A percentile compares a stretch with the other conserved stretches of the same genome.
phyloP scores from a whole-genome alignment of 2,329 filamentous ascomycete genomes.

The Fusarium sterilihyphosum region DNA sequence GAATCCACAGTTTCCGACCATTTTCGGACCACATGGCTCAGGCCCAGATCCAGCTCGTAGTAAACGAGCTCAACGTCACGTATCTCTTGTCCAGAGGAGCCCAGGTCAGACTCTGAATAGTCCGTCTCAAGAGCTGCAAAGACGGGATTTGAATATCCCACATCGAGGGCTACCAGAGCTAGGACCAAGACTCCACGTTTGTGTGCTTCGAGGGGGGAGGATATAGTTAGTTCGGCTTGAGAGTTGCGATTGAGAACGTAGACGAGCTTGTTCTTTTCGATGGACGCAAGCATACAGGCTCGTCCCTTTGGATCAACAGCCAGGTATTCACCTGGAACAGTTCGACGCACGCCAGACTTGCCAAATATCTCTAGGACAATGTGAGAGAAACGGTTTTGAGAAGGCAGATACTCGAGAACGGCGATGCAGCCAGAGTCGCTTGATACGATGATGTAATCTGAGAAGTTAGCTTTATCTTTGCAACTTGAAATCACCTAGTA shows the following conservation, averaged over 20 bases:
- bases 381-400: conserved; percentile 86
- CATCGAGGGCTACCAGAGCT: conserved; percentile 86
- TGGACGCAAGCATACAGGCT: conserved; percentile 90
- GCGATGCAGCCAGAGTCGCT: conserved; percentile 96
- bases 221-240: conserved; percentile 96
- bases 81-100: conserved; percentile 82
- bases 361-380: conserved; percentile 97
- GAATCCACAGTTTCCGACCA: conserved; percentile 96
- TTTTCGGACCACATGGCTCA: conserved; percentile 98
- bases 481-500: fast-evolving
- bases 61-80: conserved; percentile 93
- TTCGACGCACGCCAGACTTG: conserved; percentile 92
- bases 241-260: conserved; percentile 97
- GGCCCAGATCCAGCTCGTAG: conserved; percentile 94
- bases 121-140: conserved; percentile 97
- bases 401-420: conserved; percentile 90
- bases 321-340: conserved; percentile 94
- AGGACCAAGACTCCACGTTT: conserved; percentile 91
- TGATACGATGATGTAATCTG: conserved; percentile 95
- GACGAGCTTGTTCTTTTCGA: conserved; percentile 99
- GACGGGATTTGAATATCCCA: conserved; percentile 95
- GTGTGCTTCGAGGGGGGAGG: conserved; percentile 94
- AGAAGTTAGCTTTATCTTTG: conserved; percentile 39
- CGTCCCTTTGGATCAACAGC: conserved; percentile 94
- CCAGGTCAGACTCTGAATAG: conserved; percentile 89